phyloP scores from a whole-genome alignment of 345 rosid genomes.

The Eucalyptus tenuipes region DNA sequence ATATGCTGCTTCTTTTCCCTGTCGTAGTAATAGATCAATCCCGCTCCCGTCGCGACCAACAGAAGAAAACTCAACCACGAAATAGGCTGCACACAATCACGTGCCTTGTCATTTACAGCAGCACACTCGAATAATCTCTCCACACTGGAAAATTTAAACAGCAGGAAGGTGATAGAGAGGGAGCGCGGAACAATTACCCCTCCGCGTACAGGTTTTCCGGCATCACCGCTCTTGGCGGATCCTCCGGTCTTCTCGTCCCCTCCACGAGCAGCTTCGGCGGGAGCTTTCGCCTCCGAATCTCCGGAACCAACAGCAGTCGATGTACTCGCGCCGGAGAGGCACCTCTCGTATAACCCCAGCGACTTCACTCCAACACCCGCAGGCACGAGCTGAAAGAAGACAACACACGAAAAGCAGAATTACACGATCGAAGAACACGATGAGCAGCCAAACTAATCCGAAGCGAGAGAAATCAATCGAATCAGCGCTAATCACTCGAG shows the following conservation, averaged over 20 bases:
- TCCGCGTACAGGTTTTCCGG: conserved; percentile 80
- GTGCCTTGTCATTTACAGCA: neutral
- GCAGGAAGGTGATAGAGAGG: neutral
- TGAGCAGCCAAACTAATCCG: too few relatives aligned
- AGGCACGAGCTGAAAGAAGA: conserved; percentile 17
- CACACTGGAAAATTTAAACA: neutral
- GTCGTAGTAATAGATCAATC: conserved; percentile 61
- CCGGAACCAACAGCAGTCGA: conserved; percentile 1
- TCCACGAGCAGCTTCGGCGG: conserved; percentile 14
- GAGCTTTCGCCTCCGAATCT: neutral
- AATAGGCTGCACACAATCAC: conserved; percentile 44
- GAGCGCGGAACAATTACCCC: conserved; percentile 40
- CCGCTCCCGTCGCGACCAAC: conserved; percentile 69
- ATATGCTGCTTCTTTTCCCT: conserved; percentile 74
- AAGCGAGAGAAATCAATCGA: too few relatives aligned
- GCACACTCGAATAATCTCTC: neutral
- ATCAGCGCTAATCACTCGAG: neutral
- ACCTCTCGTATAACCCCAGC: conserved; percentile 14
- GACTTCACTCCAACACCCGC: conserved; percentile 12
- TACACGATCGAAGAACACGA: neutral
- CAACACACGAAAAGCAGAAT: neutral
- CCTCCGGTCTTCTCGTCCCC: conserved; percentile 40
- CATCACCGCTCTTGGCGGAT: conserved; percentile 35
- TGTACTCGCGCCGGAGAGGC: conserved; percentile 12
- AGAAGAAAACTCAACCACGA: conserved; percentile 90